phyloP scores from a whole-genome alignment of 176 grass and related monocot genomes.

The Juncus effusus region DNA sequence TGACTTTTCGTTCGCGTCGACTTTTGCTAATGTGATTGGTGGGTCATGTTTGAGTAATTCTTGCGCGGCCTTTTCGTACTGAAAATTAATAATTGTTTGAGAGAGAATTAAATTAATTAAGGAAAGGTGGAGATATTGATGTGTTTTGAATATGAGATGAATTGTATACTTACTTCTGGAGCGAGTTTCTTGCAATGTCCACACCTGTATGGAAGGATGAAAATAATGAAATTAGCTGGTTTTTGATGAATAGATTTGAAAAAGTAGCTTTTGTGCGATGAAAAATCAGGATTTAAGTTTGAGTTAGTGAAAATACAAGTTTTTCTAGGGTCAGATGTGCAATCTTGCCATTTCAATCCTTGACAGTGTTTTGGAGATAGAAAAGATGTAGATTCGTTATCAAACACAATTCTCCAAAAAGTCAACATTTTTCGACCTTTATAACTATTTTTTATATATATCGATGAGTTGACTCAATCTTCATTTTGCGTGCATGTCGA shows the following conservation, averaged over 20 bases:
- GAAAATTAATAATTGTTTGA: conserved; percentile 18
- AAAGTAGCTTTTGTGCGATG: not conserved
- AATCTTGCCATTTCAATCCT: too few relatives aligned
- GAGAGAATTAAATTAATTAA: not conserved
- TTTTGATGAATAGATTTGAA: not conserved
- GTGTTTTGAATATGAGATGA: not conserved
- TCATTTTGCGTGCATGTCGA: too few relatives aligned
- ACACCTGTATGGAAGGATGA: conserved; percentile 48
- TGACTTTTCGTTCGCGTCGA: conserved; percentile 53
- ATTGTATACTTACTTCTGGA: conserved; percentile 53
- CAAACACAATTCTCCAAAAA: too few relatives aligned
- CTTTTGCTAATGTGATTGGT: conserved; percentile 47
- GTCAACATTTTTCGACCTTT: too few relatives aligned
- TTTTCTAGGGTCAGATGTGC: not conserved
- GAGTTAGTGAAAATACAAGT: not conserved
- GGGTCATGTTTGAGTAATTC: conserved; percentile 46
- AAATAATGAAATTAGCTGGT: not conserved
- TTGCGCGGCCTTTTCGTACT: conserved; percentile 78
- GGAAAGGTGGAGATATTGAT: not conserved
- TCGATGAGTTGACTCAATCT: too few relatives aligned
- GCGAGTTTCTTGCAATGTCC: conserved; percentile 74
- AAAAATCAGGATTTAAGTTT: not conserved
- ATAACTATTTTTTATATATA: too few relatives aligned
- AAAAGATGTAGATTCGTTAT: too few relatives aligned
- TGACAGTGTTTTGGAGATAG: too few relatives aligned